phyloP scores from a whole-genome alignment of 768 basidiomycete species.

The Pulveroboletus sp. region DNA sequence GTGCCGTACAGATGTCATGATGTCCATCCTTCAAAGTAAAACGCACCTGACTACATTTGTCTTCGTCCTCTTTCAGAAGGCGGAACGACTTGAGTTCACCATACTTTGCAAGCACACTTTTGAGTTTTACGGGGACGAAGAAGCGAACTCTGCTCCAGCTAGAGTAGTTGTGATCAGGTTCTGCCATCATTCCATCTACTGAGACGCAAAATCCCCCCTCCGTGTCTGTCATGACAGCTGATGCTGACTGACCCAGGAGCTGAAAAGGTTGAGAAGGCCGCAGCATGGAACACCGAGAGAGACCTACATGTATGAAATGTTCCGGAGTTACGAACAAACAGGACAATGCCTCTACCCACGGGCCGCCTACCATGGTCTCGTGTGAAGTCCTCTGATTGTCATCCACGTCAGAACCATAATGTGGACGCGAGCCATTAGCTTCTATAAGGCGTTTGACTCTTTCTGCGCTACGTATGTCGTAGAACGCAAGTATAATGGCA shows the following conservation, averaged over 20 bases:
- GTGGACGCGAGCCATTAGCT: conserved; percentile 8
- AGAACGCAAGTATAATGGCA: conserved; percentile 57
- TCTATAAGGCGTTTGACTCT: conserved; percentile 43
- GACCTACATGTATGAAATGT: conserved; percentile 41
- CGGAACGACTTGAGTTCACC: conserved; percentile 30
- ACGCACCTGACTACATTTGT: conserved; percentile 28
- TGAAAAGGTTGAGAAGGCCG: conserved; percentile 23
- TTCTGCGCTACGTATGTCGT: conserved; percentile 52
- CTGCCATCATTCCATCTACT: conserved; percentile 28
- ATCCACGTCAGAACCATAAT: not conserved
- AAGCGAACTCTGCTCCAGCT: conserved; percentile 23
- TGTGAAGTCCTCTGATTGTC: conserved; percentile 5
- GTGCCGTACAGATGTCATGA: not conserved
- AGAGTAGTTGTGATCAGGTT: conserved; percentile 20
- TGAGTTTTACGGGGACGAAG: conserved; percentile 27
- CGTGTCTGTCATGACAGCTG: conserved; percentile 45
- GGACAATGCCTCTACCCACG: conserved; percentile 28
- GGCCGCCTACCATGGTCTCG: not conserved
- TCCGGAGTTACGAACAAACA: conserved; percentile 45
- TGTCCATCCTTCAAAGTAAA: not conserved
- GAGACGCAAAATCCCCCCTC: conserved; percentile 50
- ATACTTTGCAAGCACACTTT: conserved; percentile 26
- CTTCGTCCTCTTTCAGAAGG: conserved; percentile 23
- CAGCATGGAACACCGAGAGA: not conserved
- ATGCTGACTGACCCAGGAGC: conserved; percentile 47